Evolutionary conservation across 2,329 filamentous ascomycete genomes (phyloP).

Genomic region (Colletotrichum sp.): DNA sequence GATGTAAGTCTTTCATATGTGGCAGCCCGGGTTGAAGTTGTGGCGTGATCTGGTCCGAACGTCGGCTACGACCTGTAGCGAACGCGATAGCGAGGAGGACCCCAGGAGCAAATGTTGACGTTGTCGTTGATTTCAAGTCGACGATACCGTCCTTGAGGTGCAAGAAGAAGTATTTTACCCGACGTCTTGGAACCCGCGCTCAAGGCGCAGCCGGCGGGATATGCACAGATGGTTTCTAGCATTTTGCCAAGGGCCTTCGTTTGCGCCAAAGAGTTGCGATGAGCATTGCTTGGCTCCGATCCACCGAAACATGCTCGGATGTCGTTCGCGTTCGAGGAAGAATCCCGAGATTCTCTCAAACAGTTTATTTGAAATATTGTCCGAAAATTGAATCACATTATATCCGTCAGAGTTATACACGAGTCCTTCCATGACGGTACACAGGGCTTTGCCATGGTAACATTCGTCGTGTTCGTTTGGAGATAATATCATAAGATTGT

Average conservation of each 20-base stretch:
- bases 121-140: accelerated
- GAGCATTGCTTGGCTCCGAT: neutral
- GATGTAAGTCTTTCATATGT: too few species aligned
- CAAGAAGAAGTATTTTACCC: neutral
- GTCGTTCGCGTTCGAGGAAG: neutral
- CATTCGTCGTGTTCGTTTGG: too few species aligned
- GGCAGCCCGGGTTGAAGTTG: neutral
- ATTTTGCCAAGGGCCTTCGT: neutral
- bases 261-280: neutral
- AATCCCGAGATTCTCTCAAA: neutral
- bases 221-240: neutral
- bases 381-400: too few species aligned
- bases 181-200: neutral
- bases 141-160: neutral
- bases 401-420: too few species aligned
- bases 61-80: accelerated
- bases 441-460: too few species aligned
- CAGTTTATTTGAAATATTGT: neutral
- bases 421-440: too few species aligned
- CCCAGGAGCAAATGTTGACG: accelerated
- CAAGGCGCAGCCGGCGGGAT: neutral
- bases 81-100: neutral
- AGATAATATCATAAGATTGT: too few species aligned
- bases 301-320: neutral
- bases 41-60: neutral